Evolutionary conservation across 225 moss, liverwort and hornwort genomes (phyloP).

Genomic region (Pseudoscleropodium purum): DNA sequence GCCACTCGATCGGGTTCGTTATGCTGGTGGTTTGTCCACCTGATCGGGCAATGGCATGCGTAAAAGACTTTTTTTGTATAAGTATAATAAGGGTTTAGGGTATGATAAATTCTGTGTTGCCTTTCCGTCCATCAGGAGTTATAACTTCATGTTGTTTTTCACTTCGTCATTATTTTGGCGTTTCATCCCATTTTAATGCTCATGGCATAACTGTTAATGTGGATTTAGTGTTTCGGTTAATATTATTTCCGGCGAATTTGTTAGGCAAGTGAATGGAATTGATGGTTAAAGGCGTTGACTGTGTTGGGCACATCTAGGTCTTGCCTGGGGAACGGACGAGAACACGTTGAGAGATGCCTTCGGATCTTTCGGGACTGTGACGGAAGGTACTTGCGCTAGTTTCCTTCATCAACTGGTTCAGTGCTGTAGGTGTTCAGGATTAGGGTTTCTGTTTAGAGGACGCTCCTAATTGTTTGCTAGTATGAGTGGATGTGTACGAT

Average conservation of each 20-base stretch:
- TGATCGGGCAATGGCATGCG: not conserved
- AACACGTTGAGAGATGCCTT: constrained; percentile 76
- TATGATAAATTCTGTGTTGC: not conserved
- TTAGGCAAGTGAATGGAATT: too few relatives aligned
- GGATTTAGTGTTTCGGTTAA: not conserved
- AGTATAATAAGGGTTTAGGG: not conserved
- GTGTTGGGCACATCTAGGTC: constrained; percentile 20
- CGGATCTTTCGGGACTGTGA: constrained; percentile 65
- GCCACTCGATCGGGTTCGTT: not conserved
- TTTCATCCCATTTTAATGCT: not conserved
- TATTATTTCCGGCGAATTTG: too few relatives aligned
- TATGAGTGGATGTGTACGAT: not conserved
- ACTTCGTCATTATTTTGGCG: not conserved
- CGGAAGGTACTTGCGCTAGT: constrained; percentile 24
- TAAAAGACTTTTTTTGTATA: not conserved
- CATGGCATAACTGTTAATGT: not conserved
- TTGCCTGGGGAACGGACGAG: constrained; percentile 88
- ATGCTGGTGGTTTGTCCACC: not conserved
- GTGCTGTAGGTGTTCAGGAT: not conserved
- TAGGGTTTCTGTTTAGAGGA: not conserved
- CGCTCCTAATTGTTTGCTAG: too few relatives aligned
- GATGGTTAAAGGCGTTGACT: not conserved
- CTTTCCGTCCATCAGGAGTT: not conserved
- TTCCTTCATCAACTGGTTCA: not conserved
- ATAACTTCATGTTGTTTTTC: not conserved